Conservation (phyloP, 2,329 filamentous ascomycete genomes). For the Scedosporium minutisporum region DNA sequence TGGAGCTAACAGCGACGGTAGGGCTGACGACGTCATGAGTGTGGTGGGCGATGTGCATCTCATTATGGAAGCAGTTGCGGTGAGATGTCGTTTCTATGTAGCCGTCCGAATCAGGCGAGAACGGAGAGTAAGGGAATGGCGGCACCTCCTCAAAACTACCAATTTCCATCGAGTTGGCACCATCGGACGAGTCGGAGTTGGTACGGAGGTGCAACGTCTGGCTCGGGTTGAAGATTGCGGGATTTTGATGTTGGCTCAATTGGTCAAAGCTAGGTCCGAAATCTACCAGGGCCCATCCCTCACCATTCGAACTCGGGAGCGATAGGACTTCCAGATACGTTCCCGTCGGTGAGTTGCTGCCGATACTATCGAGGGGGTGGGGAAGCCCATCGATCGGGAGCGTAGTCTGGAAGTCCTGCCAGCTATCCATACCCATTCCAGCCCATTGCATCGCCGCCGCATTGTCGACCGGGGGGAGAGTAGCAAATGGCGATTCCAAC, state of each 20-base stretch:
- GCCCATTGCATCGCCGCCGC: constrained; percentile 48
- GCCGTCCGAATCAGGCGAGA: constrained; percentile 74
- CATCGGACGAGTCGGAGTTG: constrained; percentile 76
- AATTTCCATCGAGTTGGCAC: constrained; percentile 56
- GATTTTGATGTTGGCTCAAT: constrained; percentile 27
- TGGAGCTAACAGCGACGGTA: constrained; percentile 55
- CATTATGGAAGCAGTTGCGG: constrained; percentile 52
- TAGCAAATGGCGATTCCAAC: constrained; percentile 54
- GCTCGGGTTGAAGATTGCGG: constrained; percentile 81
- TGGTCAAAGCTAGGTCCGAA: constrained; percentile 23
- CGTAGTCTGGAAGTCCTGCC: constrained; percentile 66
- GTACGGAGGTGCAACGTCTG: constrained; percentile 84
- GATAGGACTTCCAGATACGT: constrained; percentile 78
- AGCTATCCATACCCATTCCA: constrained; percentile 56
- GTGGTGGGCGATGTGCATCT: constrained; percentile 35
- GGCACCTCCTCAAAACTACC: constrained; percentile 72
- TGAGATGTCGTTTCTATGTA: constrained; percentile 53
- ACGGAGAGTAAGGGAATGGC: constrained; percentile 63
- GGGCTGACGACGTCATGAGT: constrained; percentile 53
- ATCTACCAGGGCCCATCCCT: constrained; percentile 79
- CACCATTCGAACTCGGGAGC: constrained; percentile 69
- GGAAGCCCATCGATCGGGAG: constrained; percentile 42
- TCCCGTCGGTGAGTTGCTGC: constrained; percentile 34
- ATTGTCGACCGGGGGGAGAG: constrained; percentile 48
- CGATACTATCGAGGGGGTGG: constrained; percentile 26